Base-by-base conservation (phyloP, 2,329 filamentous ascomycete genomes). In the Colletotrichum phormii region DNA sequence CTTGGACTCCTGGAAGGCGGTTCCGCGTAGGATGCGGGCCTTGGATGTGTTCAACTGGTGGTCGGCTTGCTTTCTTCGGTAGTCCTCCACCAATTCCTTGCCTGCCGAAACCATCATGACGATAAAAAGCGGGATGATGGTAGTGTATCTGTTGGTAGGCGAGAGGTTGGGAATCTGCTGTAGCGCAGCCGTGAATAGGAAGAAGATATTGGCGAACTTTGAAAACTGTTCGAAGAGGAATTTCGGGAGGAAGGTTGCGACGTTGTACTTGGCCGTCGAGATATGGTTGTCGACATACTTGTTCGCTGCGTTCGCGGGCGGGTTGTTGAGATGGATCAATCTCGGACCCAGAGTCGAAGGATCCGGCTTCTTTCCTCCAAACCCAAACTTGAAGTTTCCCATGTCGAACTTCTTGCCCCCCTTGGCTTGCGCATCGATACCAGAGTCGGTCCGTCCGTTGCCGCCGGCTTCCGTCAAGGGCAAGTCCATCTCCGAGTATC, bases 211-310 rank as follows among this genome's bases (percentile, higher is more conserved):
- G 86, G 97, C 97, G 83, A 98, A 98, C 87, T 98, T 99, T 74
- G 95, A 98, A 85, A 99, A 99, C 82, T 99, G 97, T 83, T 99
- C 97, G 82, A 96, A 95, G 69, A 99, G 87, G 84, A 99, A 99
- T 83, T 99, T 99, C 63, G 97, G 97, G 22, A 98, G 81, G 82
- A 99, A 99, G 24, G 95, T 98, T 67, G 94, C 88, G 79, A 95
- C 78, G 82, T 98, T 99, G 89, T 99, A 99, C 84, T 99, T 99
- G 75, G 97, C 93, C 6, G 97, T 99, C 54, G 96, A 98, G 75
- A 99, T 93, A 82, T 98, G 95, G 81, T 99, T 99, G 88, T 97
- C 94, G 80, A 95, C 90, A 82, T 97, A 98, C 82, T 96, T 97
- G 86, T 95, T 96, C 63, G 88, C 88, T 57, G 93, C 89, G 81